Percentiles rank a stretch among this genome's conserved stretches.
phyloP scores from a whole-genome alignment of 2,329 filamentous ascomycete genomes.

The Graphiopsis chlorocephala region DNA sequence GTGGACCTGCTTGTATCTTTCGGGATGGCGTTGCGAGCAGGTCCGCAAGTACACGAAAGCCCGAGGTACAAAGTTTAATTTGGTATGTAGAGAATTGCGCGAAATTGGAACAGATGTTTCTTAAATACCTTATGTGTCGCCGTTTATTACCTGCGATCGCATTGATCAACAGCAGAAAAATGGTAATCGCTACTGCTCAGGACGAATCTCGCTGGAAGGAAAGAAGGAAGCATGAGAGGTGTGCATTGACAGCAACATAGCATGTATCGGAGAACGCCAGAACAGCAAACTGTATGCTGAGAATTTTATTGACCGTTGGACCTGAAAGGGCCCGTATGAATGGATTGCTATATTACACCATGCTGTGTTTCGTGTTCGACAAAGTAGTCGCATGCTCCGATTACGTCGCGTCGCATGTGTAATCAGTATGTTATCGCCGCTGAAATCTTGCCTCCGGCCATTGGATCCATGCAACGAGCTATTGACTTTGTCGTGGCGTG shows the following conservation, averaged over 20 bases:
- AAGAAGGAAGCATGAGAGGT: background rate
- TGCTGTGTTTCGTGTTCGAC: background rate
- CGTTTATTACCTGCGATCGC: background rate
- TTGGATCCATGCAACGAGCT: background rate
- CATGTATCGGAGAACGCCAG: background rate
- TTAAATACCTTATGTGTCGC: no score
- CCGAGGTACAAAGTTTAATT: conserved; percentile 9
- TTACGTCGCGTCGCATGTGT: background rate
- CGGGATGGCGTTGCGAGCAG: background rate
- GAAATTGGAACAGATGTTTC: background rate
- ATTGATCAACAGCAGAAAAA: background rate
- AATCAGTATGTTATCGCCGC: background rate
- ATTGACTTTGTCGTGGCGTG: background rate
- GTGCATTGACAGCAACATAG: background rate
- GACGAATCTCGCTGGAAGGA: background rate
- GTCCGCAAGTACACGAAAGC: background rate
- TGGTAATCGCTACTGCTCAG: background rate
- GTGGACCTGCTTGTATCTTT: background rate
- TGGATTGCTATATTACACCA: background rate
- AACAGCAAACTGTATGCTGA: background rate
- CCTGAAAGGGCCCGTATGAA: background rate
- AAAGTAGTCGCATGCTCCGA: background rate
- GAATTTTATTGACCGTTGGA: background rate
- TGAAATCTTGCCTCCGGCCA: background rate
- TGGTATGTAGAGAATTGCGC: background rate